These are phyloP conservation scores for Aspergillus brasiliensis DNA, from an alignment of 2,329 filamentous ascomycete genomes.

Conservation along the genomic window DNA sequence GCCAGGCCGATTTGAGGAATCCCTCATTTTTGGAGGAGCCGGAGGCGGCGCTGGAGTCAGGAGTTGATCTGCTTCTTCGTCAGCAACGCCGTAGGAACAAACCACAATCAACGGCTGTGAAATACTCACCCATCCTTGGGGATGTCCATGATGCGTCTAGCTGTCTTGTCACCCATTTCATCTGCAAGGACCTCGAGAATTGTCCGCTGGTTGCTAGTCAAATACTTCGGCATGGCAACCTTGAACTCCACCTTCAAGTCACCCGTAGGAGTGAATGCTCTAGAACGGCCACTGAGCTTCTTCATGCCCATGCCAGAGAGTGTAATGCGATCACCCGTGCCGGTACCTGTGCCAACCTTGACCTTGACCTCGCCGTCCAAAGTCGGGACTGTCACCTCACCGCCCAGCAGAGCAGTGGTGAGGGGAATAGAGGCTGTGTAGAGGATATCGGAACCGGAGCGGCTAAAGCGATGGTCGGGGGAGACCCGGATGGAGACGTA, in stretches of 20 bases:
- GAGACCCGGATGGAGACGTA: conserved; percentile 89
- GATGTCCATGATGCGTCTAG: conserved; percentile 89
- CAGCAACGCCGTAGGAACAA: neutral
- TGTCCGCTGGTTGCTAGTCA: conserved; percentile 86
- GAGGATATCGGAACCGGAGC: conserved; percentile 83
- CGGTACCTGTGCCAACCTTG: conserved; percentile 87
- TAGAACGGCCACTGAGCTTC: conserved; percentile 66
- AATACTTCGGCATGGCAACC: conserved; percentile 91
- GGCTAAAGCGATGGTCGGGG: conserved; percentile 86
- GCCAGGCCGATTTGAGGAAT: conserved; percentile 91
- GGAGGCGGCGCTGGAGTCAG: conserved; percentile 20
- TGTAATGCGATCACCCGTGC: conserved; percentile 88
- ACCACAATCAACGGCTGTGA: too few species aligned
- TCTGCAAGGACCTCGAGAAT: conserved; percentile 95
- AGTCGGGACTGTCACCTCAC: conserved; percentile 86
- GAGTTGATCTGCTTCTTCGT: conserved; percentile 22
- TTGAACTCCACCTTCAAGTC: conserved; percentile 94
- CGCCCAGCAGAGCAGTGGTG: conserved; percentile 89
- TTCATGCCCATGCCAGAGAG: conserved; percentile 93
- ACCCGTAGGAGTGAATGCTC: conserved; percentile 62
- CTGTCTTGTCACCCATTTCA: conserved; percentile 90
- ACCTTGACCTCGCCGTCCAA: conserved; percentile 88
- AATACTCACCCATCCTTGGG: conserved; percentile 51
- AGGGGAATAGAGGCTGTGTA: conserved; percentile 90
- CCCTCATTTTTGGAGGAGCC: conserved; percentile 76